Conservation (phyloP, 2,329 filamentous ascomycete genomes). For the Epichloe bromicola region DNA sequence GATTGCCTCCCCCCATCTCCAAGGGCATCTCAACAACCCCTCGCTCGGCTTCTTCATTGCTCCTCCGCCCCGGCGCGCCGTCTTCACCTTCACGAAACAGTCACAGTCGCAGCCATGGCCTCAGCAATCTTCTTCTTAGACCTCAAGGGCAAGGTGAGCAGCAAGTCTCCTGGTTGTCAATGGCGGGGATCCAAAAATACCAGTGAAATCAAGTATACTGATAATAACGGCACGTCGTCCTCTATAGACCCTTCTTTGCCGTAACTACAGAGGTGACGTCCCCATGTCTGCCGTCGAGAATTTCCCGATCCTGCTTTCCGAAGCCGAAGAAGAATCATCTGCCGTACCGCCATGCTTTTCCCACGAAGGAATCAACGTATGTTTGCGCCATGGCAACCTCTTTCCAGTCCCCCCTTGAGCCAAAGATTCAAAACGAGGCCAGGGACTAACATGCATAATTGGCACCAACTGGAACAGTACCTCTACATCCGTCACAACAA, state of each 20-base stretch:
- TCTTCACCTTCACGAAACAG: not conserved
- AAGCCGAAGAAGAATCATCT: conserved; percentile 98
- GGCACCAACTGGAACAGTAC: conserved; percentile 45
- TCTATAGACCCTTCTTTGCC: conserved; percentile 79
- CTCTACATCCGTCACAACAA: conserved; percentile 99
- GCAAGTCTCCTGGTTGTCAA: not conserved
- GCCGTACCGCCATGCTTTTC: conserved; percentile 97
- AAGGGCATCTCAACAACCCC: not conserved
- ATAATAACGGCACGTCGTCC: not conserved
- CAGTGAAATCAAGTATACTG: not conserved
- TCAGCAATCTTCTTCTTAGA: conserved; percentile 98
- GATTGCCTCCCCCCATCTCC: conserved; percentile 4
- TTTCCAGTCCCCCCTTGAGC: not conserved
- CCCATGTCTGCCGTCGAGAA: conserved; percentile 99
- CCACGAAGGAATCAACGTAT: conserved; percentile 92
- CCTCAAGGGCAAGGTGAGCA: conserved; percentile 89
- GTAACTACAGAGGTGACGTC: conserved; percentile 96
- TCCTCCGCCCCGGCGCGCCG: not conserved
- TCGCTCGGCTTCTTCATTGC: not conserved
- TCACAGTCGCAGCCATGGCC: conserved; percentile 51
- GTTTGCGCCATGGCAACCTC: conserved; percentile 19
- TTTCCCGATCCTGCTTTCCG: conserved; percentile 88
- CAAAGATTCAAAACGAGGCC: not conserved
- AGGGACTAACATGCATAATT: conserved; percentile 3
- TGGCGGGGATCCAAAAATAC: not conserved